Evolutionary conservation across 495 filamentous ascomycete species (phyloP).

Genomic region (Lasiosphaeria hispida): DNA sequence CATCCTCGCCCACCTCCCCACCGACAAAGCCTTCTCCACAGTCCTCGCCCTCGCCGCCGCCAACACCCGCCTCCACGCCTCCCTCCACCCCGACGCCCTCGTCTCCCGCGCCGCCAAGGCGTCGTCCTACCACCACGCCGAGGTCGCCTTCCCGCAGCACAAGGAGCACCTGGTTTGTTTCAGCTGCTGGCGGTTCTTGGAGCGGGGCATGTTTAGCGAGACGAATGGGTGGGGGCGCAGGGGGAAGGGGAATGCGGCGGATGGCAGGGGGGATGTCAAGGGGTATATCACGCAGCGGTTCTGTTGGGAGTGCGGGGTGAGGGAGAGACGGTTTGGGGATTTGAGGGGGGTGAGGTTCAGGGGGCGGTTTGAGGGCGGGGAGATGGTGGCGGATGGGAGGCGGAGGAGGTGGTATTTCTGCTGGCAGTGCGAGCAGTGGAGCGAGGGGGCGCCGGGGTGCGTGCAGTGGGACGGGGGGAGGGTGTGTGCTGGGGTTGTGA

Average conservation of each 20-base stretch:
- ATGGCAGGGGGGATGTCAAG: no score
- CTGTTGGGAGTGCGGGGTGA: no score
- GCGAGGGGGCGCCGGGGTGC: conserved; percentile 2
- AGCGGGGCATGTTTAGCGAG: background rate
- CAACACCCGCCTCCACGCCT: conserved; percentile 6
- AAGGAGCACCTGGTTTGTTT: conserved; percentile 11
- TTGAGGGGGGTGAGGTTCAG: no score
- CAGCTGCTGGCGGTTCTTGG: conserved; percentile 14
- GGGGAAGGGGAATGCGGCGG: conserved; percentile 10
- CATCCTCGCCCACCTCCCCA: conserved; percentile 3
- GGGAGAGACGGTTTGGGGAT: no score
- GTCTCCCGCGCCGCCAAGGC: background rate
- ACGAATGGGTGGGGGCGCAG: background rate
- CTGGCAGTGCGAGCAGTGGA: conserved; percentile 14
- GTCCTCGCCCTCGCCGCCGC: conserved; percentile 4
- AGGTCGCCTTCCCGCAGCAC: conserved; percentile 14
- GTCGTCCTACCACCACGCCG: conserved; percentile 12
- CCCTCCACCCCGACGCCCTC: conserved; percentile 14
- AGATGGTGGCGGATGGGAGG: no score
- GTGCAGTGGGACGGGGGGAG: conserved; percentile 4
- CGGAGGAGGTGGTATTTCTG: conserved; percentile 12
- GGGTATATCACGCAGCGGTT: no score
- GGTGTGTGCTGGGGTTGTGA: background rate
- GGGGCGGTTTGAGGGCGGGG: no score
- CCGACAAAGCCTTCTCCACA: background rate